Conservation (phyloP, 73 alveolate genomes). For the Tetrahymena malaccensis region DNA sequence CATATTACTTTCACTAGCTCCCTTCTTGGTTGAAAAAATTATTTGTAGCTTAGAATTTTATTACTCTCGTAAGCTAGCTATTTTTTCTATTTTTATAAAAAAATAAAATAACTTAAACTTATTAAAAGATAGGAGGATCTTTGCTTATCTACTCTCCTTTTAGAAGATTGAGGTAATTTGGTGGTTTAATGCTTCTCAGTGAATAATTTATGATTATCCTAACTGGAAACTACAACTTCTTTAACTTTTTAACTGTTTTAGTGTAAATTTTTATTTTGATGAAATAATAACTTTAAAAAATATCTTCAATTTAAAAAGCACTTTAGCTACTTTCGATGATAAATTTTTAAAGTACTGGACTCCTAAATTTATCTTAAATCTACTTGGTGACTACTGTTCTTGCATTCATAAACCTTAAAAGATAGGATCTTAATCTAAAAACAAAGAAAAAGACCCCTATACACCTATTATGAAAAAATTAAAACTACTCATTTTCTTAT, state of each 20-base stretch:
- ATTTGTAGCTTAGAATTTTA: conserved; percentile 46
- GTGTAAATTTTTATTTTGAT: conserved; percentile 2
- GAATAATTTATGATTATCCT: conserved; percentile 44
- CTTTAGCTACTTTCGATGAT: conserved; percentile 32
- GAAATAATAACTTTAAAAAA: not conserved
- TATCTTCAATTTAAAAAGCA: not conserved
- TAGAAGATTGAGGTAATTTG: conserved; percentile 61
- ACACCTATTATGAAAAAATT: not conserved
- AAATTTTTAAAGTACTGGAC: not conserved
- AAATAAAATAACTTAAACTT: not conserved
- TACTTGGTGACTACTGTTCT: not conserved
- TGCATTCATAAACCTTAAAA: not conserved
- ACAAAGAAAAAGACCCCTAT: not conserved
- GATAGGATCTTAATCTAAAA: not conserved
- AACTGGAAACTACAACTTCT: conserved; percentile 82
- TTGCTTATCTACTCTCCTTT: conserved; percentile 62
- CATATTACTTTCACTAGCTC: conserved; percentile 69
- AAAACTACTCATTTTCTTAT: not conserved
- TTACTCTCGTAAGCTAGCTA: not conserved
- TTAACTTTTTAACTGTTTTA: conserved; percentile 59
- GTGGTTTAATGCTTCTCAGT: conserved; percentile 38
- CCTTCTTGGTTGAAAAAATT: conserved; percentile 51
- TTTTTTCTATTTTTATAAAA: not conserved
- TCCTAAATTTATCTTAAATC: not conserved
- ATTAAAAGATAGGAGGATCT: conserved; percentile 50